phyloP scores from a whole-genome alignment of 2,329 filamentous ascomycete genomes.

The Paecilomyces dactylethromorphus region DNA sequence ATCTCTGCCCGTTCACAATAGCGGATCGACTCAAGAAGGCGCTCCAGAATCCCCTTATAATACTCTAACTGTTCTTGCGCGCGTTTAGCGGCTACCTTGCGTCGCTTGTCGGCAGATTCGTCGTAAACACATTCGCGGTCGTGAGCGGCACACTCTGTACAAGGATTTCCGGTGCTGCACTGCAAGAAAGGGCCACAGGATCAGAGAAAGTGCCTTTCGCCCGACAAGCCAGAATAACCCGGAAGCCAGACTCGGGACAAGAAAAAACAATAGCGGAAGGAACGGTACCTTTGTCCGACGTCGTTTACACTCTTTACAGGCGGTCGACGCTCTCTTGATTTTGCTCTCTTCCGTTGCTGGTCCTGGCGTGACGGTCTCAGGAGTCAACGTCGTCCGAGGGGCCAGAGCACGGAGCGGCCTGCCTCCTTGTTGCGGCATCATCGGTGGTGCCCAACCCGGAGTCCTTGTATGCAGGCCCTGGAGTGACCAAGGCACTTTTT shows the following conservation, averaged over 20 bases:
- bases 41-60: conserved; percentile 19
- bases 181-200: conserved; percentile 8
- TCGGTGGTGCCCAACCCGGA: not conserved
- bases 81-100: conserved; percentile 24
- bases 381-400: conserved; percentile 15
- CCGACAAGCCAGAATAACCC: not conserved
- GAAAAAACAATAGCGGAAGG: not conserved
- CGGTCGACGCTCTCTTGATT: conserved; percentile 29
- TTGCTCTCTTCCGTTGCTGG: conserved; percentile 21
- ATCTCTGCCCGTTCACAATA: conserved; percentile 11
- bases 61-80: conserved; percentile 23
- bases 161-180: conserved; percentile 25
- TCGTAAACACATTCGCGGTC: conserved; percentile 27
- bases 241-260: not conserved
- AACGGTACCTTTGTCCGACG: conserved; percentile 29
- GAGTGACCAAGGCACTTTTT: not conserved
- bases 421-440: conserved; percentile 21
- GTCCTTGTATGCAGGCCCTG: not conserved
- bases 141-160: conserved; percentile 27
- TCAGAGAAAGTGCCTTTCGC: conserved; percentile 1
- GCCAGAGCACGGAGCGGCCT: conserved; percentile 25
- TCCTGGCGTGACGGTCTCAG: conserved; percentile 8
- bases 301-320: conserved; percentile 31
- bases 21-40: conserved; percentile 20
- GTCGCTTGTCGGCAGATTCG: conserved; percentile 28